Evolutionary conservation across 1,284 basidiomycete species (phyloP).

Genomic region (Coriolopsis trogii): DNA sequence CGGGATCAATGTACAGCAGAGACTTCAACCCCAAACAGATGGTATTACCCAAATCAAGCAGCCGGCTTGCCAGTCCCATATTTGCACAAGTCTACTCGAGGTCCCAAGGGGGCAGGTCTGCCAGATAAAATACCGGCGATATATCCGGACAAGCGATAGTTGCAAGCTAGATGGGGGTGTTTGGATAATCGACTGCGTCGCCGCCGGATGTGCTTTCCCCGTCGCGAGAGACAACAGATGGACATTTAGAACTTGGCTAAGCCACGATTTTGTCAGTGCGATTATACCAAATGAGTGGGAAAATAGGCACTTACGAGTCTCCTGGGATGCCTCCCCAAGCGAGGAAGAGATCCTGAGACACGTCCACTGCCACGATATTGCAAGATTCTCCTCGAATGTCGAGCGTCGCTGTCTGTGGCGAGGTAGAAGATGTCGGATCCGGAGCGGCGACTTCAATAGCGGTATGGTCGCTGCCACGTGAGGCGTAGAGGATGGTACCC

Average conservation of each 20-base stretch:
- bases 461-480: no score
- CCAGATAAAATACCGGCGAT: conserved; percentile 3
- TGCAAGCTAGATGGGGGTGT: no score
- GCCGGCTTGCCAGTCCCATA: conserved; percentile 9
- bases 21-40: no score
- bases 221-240: neutral
- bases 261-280: neutral
- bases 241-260: neutral
- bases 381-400: neutral
- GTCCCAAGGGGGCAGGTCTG: neutral
- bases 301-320: neutral
- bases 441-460: no score
- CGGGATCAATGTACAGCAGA: no score
- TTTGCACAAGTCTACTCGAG: neutral
- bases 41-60: conserved; percentile 5
- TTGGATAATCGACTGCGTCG: no score
- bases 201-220: neutral
- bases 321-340: neutral
- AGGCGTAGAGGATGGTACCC: conserved; percentile 2
- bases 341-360: conserved; percentile 2
- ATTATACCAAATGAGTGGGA: no score
- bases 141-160: conserved; percentile 1
- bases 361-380: conserved; percentile 3
- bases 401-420: neutral
- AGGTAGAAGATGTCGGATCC: no score